Evolutionary conservation across 768 basidiomycete species (phyloP).

Genomic region (Termitomyces heimii): DNA sequence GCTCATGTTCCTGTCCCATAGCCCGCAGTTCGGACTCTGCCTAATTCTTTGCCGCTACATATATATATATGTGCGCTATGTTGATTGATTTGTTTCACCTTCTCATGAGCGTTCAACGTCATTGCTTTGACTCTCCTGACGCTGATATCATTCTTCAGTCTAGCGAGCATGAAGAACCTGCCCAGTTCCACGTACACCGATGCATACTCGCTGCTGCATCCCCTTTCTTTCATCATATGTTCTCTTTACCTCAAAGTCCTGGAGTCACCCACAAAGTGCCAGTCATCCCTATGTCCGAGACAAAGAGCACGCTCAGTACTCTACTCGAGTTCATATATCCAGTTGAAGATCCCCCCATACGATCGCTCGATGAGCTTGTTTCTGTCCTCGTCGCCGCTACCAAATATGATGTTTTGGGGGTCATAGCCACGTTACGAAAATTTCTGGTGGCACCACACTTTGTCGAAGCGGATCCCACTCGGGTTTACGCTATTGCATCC

Average conservation of each 20-base stretch:
- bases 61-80: not conserved
- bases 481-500: slow-evolving; percentile 68
- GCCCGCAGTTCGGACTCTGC: not conserved
- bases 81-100: slow-evolving; percentile 3
- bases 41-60: slow-evolving; percentile 1
- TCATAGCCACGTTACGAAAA: slow-evolving; percentile 41
- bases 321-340: slow-evolving; percentile 63
- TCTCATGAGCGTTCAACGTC: slow-evolving; percentile 22
- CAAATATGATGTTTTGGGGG: slow-evolving; percentile 58
- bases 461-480: slow-evolving; percentile 40
- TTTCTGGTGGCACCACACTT: slow-evolving; percentile 47
- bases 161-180: slow-evolving; percentile 22
- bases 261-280: slow-evolving; percentile 23
- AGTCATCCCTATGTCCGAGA: slow-evolving; percentile 52
- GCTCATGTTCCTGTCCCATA: not conserved
- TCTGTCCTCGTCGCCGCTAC: slow-evolving; percentile 44
- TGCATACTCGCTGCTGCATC: slow-evolving; percentile 60
- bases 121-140: slow-evolving; percentile 38
- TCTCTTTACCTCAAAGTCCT: slow-evolving; percentile 50
- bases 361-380: slow-evolving; percentile 47
- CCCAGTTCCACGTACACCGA: slow-evolving; percentile 56
- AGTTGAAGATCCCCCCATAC: slow-evolving; percentile 44
- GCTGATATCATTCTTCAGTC: slow-evolving; percentile 53
- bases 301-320: slow-evolving; percentile 33
- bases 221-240: slow-evolving; percentile 65